Evolutionary conservation across 2,329 filamentous ascomycete species (phyloP).

Genomic region (Aspergillus pseudoviridinutans): DNA sequence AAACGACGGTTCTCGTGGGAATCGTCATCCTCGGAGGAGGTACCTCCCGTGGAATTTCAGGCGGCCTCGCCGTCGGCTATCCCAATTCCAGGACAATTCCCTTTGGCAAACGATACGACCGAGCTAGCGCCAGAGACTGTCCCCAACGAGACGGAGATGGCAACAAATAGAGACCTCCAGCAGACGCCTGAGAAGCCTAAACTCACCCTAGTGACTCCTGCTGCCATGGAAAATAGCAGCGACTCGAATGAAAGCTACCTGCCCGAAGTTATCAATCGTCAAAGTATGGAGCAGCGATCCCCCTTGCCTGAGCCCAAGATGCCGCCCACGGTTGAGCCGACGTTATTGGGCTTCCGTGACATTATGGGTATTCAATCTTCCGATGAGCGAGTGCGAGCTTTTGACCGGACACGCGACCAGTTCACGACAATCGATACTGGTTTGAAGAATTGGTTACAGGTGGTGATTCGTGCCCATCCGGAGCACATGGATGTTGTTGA

Average conservation of each 20-base stretch:
- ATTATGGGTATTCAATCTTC: slow-evolving; percentile 67
- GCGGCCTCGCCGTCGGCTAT: slow-evolving; percentile 9
- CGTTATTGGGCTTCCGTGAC: slow-evolving; percentile 64
- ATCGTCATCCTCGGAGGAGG: slow-evolving; percentile 20
- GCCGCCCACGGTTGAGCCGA: slow-evolving; percentile 25
- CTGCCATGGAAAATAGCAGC: slow-evolving; percentile 12
- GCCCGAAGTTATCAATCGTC: slow-evolving; percentile 11
- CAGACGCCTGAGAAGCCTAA: slow-evolving; percentile 23
- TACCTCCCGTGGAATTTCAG: slow-evolving; percentile 12
- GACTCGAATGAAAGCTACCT: slow-evolving; percentile 10
- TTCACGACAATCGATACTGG: slow-evolving; percentile 73
- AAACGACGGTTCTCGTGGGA: slow-evolving; percentile 46
- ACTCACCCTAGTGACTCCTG: slow-evolving; percentile 29
- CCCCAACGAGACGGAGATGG: slow-evolving; percentile 5
- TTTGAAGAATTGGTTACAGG: slow-evolving; percentile 57
- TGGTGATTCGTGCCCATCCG: slow-evolving; percentile 48
- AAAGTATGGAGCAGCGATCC: slow-evolving; percentile 7
- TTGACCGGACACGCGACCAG: slow-evolving; percentile 66
- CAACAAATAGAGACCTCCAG: slow-evolving; percentile 8
- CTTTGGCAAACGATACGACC: slow-evolving; percentile 12
- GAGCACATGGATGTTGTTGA: slow-evolving; percentile 48
- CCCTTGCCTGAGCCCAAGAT: slow-evolving; percentile 10
- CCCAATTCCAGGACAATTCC: slow-evolving; percentile 19
- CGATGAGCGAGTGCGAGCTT: slow-evolving; percentile 67
- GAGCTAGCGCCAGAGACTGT: slow-evolving; percentile 1